These are phyloP conservation scores for Eimeria maxima DNA, from an alignment of 169 alveolate species.

Conservation along the genomic window DNA sequence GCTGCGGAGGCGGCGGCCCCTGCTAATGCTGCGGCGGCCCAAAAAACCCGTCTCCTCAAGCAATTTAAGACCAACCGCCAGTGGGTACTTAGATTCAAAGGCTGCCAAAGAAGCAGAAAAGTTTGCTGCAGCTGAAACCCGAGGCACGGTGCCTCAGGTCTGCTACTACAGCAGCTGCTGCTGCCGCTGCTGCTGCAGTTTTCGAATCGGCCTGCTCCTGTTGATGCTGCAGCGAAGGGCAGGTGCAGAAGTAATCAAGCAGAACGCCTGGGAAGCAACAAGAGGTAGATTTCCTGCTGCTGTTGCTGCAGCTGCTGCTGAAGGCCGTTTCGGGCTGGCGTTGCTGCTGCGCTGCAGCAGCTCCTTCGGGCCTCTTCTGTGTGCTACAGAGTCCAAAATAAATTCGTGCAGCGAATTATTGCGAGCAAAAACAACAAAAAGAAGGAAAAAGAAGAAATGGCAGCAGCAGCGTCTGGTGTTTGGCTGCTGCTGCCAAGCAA, in stretches of 20 bases:
- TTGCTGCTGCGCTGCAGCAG: constrained; percentile 17
- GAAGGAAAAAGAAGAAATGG: background rate
- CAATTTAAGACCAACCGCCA: background rate
- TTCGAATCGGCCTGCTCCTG: background rate
- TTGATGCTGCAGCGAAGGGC: background rate
- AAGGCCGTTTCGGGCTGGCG: background rate
- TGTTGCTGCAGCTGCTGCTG: constrained; percentile 6
- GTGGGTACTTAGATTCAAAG: background rate
- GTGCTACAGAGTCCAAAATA: background rate
- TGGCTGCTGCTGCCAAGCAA: background rate
- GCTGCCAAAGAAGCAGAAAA: background rate
- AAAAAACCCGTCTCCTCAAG: background rate
- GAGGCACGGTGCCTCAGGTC: background rate
- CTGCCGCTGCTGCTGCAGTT: background rate
- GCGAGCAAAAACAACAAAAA: background rate
- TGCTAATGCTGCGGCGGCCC: background rate
- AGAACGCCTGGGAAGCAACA: background rate
- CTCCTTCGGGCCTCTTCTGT: background rate
- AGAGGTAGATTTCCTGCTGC: background rate
- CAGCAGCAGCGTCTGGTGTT: background rate
- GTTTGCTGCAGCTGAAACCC: background rate
- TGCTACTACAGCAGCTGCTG: background rate
- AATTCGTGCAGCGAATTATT: no score
- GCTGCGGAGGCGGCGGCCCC: background rate
- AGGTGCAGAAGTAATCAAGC: background rate